Evolutionary conservation across 495 filamentous ascomycete genomes (phyloP), one percentile per base, ranked within the genome.

Genomic region (Xylaria longipes): DNA sequence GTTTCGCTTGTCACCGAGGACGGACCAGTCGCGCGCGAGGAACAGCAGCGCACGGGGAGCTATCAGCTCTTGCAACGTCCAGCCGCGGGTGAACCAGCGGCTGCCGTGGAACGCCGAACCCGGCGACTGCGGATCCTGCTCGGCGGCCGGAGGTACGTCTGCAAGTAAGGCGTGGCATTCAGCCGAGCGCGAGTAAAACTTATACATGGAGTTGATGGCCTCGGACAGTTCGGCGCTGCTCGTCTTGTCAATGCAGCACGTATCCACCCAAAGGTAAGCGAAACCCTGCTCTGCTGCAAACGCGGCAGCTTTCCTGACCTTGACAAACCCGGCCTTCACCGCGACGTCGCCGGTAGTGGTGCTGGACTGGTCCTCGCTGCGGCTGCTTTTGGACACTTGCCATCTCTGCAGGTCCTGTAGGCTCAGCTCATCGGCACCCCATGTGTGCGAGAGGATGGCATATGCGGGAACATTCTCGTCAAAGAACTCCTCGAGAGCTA

Each of bases 401-500:
- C 45, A 56, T 58, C 41, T 37, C 3, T 58, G 8, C 39, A 72
- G 70, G 22, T 80, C 75, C 27, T 78, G 62, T 50, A 76, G 79
- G 31, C 77, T 75, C 14, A 86, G 62, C 73, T 86, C 84, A 1
- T 80, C 77, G 2, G 72, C 48, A 8, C 73, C 77, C 83, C 83
- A 85, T 5, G 74, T 79, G 71, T 86, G 84, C 3, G 84, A 85
- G 25, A 85, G 71, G 46, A 83, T 84, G 45, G 83, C 83, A 63
- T 85, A 85, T 20, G 29, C 15, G 1, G 82, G 82, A n/a, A 77
- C 73, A 15, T 75, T 43, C 52, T 65, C 68, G 9, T 71, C 76
- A 33, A 75, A 73, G 63, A 83, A 84, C 29, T 79, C 75, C 25
- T 81, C 73, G 25, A 85, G 65, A 62, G 75, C 73, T 22, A 80